Percentiles rank a stretch among this genome's conserved stretches.
These are phyloP conservation scores for Plasmodium gonderi DNA, from an alignment of 169 alveolate species.

Conservation along the genomic window DNA sequence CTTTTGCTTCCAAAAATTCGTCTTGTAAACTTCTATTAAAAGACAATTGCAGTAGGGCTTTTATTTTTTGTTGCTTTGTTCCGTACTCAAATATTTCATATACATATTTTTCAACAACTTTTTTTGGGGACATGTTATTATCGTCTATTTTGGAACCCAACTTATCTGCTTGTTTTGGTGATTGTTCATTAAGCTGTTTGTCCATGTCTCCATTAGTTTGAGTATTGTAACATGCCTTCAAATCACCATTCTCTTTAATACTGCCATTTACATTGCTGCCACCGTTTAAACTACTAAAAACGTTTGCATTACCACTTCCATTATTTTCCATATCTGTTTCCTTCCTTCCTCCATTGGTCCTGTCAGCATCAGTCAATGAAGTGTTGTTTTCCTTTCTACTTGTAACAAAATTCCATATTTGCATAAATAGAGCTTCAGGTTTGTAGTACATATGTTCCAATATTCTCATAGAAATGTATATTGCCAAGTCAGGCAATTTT, in stretches of 20 bases:
- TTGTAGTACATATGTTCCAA: conserved; percentile 89
- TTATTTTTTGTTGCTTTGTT: conserved; percentile 84
- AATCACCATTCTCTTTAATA: background rate
- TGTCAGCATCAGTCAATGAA: background rate
- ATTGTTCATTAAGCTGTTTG: background rate
- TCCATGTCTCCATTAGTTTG: background rate
- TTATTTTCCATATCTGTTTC: too few species aligned
- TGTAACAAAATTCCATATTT: conserved; percentile 47
- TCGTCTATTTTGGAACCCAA: background rate
- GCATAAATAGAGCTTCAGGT: conserved; percentile 77
- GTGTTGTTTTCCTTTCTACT: background rate
- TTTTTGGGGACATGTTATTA: background rate
- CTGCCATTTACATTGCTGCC: background rate
- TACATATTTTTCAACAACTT: conserved; percentile 80
- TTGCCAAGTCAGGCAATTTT: conserved; percentile 79
- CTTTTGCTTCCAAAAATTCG: conserved; percentile 91
- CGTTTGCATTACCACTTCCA: too few species aligned
- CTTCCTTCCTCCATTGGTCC: too few species aligned
- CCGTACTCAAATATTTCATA: conserved; percentile 86
- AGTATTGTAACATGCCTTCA: background rate
- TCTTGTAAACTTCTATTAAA: conserved; percentile 91
- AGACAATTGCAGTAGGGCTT: conserved; percentile 90
- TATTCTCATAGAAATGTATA: conserved; percentile 75
- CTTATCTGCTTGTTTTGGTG: background rate
- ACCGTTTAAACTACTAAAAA: too few species aligned